Evolutionary conservation across 2,329 filamentous ascomycete species (phyloP), one percentile per base, ranked within the genome.

Genomic region (Triangularia verruculosa): DNA sequence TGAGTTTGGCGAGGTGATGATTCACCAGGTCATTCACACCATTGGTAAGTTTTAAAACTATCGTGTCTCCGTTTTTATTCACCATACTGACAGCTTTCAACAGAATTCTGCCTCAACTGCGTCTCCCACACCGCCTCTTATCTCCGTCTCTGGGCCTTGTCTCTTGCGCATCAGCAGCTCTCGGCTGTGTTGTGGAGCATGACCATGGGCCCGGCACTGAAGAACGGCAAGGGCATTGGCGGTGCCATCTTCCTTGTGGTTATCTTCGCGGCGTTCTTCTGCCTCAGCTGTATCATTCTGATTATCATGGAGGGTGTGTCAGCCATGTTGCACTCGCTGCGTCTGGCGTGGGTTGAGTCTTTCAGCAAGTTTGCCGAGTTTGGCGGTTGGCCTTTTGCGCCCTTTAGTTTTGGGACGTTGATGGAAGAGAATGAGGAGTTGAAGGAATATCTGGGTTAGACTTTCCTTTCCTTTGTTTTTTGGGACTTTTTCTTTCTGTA

Each of bases 71-170:
- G 22, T 54, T 53, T 12, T 20, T 47, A 17, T 20, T 47, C 9
- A 43, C 3, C 4, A 24, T 17, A 57, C 75, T 80, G 74, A 80
- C 66, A 30, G 13, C 15, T 24, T 8, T 28, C 30, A 24, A 4
- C 70, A 93, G 92, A 99, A 84, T 99, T 99, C 82, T 99, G 95
- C 76, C 85, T 99, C 72, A 99, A 99, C 83, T 98, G 94, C 77
- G 94, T 99, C 67, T 99, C 95, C 28, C 95, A 99, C 80, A 99
- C 96, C 4, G 95, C 95, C 4, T 99, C 95, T 1, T 99, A 99
- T 79, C 90, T 99, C 56, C 95, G 95, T 82, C 90, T 99, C 53
- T 99, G 95, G 95, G 95, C 95, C 30, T 79, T 99, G 71, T 99
- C 95, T 1, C 89, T 99, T 65, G 95, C 95, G 30, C 95, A 99